Evolutionary conservation across 768 basidiomycete species (phyloP), one percentile per base, ranked within the genome.

Genomic region (Lactarius hengduanensis): DNA sequence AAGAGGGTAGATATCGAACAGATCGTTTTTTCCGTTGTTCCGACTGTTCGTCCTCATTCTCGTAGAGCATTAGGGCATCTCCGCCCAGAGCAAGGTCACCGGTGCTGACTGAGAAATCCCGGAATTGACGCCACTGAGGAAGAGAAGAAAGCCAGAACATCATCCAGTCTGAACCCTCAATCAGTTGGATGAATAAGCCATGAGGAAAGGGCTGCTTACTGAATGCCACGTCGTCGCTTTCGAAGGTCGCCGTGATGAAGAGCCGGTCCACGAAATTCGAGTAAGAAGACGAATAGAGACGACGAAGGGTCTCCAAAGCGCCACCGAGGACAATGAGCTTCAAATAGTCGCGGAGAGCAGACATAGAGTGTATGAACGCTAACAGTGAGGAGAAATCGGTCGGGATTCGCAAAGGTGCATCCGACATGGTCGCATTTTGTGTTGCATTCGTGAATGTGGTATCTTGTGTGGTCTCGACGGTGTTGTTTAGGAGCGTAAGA

Each of bases 91-190:
- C 73, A 76, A 82, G 69, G 72, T 71, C 72, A n/a, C 69, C 22
- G 50, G 85, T 87, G 70, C 78, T 81, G 43, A 88, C 76, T 54
- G 84, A 75, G 32, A 88, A 77, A 63, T 82, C 80, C 8, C 86
- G 82, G 8, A 84, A 81, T 43, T 75, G 67, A 82, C 81, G 76
- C 86, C 86, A 90, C n/a, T 81, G 77, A 22, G 85, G 81, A 47
- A 85, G 84, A 60, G 80, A 79, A 4, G 86, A 84, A 0, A 91
- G 74, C 89, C 89, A 91, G 47, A 81, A 75, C 81, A 89, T 82
- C 71, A 91, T 80, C 90, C 90, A 91, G 45, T 81, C 88, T 90
- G 64, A 45, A 45, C 1, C 9, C 62, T 15, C 26, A 22, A 16
- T 62, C 41, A 50, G 34, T 11, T 66, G 53, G 55, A 59, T 62